Conservation (phyloP, 2,329 filamentous ascomycete genomes). For the Diaporthe eres region DNA sequence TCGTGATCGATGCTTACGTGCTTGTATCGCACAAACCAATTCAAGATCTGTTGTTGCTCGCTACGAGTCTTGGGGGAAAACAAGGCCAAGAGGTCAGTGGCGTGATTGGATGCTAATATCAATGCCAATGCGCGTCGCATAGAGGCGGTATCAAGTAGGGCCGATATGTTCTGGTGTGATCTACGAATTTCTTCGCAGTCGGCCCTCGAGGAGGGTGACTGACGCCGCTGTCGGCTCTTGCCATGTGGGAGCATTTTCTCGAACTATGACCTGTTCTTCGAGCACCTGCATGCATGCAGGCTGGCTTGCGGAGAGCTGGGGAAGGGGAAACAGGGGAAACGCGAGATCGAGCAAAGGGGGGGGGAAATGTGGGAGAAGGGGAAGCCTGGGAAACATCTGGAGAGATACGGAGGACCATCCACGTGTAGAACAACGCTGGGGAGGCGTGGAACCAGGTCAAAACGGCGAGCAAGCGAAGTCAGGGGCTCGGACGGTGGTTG, state of each 20-base stretch:
- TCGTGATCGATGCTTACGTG: neutral
- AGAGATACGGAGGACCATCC: slow-evolving; percentile 20
- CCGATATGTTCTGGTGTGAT: slow-evolving; percentile 16
- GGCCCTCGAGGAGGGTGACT: neutral
- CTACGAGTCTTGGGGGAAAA: neutral
- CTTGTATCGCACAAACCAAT: neutral
- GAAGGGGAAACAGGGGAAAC: slow-evolving; percentile 40
- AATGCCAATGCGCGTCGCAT: neutral
- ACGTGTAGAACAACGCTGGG: neutral
- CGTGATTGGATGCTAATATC: neutral
- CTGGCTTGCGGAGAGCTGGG: slow-evolving; percentile 45
- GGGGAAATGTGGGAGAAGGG: slow-evolving; percentile 17
- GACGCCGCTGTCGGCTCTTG: neutral
- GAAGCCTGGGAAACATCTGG: slow-evolving; percentile 24
- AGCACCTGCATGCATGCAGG: slow-evolving; percentile 39
- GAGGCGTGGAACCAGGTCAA: slow-evolving; percentile 12
- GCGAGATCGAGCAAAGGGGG: slow-evolving; percentile 20
- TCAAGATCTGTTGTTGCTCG: too few relatives aligned
- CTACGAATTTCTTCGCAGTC: neutral
- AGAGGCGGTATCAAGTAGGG: slow-evolving; percentile 6
- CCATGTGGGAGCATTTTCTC: slow-evolving; percentile 28
- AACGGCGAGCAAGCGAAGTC: slow-evolving; percentile 7
- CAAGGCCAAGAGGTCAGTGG: neutral
- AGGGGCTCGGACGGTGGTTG: slow-evolving; percentile 20
- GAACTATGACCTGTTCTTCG: slow-evolving; percentile 31